Percentiles rank a stretch among this genome's conserved stretches.
Evolutionary conservation across 345 rosid species (phyloP).

Genomic region (Iberis pinnata): DNA sequence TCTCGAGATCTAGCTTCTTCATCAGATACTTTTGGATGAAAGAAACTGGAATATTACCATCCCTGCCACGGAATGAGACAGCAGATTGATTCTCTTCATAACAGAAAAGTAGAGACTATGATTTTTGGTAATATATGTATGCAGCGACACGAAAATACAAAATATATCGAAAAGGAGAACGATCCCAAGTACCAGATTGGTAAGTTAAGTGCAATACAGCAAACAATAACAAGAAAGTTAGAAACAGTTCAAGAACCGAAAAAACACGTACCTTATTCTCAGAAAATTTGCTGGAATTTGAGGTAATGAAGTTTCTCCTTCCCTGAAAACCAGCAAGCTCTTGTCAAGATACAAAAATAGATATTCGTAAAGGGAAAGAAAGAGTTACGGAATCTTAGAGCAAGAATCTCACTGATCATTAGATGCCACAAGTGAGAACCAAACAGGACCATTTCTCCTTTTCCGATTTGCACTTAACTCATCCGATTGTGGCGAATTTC

Average conservation of each 20-base stretch:
- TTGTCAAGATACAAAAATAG: conserved; percentile 20
- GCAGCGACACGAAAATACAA: no score
- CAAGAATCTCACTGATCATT: conserved; percentile 63
- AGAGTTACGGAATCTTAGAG: conserved; percentile 15
- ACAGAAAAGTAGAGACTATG: no score
- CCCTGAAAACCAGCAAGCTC: conserved; percentile 49
- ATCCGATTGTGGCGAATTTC: conserved; percentile 48
- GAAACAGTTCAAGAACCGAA: no score
- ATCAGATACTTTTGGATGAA: conserved; percentile 75
- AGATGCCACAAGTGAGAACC: conserved; percentile 93
- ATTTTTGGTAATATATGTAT: no score
- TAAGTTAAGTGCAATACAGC: no score
- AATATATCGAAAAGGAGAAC: no score
- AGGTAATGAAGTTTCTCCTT: conserved; percentile 67
- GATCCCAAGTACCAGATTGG: no score
- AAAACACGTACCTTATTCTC: conserved; percentile 86
- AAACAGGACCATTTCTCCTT: conserved; percentile 65
- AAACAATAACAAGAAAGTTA: no score
- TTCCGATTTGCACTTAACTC: conserved; percentile 42
- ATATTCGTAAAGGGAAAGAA: conserved; percentile 3
- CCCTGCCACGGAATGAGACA: conserved; percentile 42
- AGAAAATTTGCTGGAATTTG: conserved; percentile 72
- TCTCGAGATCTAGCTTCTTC: conserved; percentile 60
- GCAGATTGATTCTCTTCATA: not conserved
- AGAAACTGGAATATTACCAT: conserved; percentile 66